phyloP scores from a whole-genome alignment of 441 rosid genomes.

The Adansonia madagascariensis region DNA sequence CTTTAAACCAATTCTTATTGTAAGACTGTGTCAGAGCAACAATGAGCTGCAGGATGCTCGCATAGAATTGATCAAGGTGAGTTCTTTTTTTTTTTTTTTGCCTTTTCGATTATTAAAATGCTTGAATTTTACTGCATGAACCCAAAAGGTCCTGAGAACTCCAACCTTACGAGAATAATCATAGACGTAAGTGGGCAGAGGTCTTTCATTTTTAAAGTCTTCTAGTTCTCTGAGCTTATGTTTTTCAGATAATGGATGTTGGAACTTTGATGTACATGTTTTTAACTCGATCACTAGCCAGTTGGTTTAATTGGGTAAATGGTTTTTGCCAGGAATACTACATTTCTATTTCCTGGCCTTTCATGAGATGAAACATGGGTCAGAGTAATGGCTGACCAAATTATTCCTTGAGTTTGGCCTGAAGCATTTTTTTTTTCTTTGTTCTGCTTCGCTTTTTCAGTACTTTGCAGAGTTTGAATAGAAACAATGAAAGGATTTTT shows the following conservation, averaged over 20 bases:
- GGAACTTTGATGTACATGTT: background rate
- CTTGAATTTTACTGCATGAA: background rate
- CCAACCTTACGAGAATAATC: background rate
- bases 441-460: too few relatives aligned
- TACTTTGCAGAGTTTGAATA: too few relatives aligned
- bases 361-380: conserved; percentile 1
- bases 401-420: background rate
- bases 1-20: conserved; percentile 75
- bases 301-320: conserved; percentile 3
- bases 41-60: conserved; percentile 94
- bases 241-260: background rate
- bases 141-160: background rate
- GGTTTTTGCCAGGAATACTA: background rate
- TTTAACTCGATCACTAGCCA: background rate
- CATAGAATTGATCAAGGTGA: conserved; percentile 71
- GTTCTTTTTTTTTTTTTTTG: conserved; percentile 28
- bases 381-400: background rate
- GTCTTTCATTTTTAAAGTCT: background rate
- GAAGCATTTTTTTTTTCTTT: too few relatives aligned
- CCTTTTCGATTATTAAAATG: background rate
- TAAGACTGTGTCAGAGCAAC: conserved; percentile 76
- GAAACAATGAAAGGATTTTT: too few relatives aligned
- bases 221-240: background rate
- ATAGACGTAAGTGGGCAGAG: background rate
- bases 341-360: background rate